These are phyloP conservation scores for Suillus variegatus DNA, from an alignment of 768 basidiomycete genomes.

Conservation along the genomic window DNA sequence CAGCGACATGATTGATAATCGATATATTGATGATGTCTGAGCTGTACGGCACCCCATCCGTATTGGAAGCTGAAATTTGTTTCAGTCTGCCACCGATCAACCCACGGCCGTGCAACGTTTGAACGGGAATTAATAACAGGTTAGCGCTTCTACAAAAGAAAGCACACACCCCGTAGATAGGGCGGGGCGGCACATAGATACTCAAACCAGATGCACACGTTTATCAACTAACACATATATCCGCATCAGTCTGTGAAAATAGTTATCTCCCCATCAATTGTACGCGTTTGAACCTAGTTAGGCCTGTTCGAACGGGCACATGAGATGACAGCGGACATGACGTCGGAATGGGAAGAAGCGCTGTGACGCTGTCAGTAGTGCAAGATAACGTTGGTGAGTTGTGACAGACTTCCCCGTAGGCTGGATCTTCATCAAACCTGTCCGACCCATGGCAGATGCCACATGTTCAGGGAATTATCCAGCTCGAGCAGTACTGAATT, in stretches of 20 bases:
- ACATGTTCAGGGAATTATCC: neutral
- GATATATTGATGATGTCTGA: neutral
- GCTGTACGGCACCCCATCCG: neutral
- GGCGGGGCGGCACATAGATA: neutral
- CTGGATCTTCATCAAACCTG: neutral
- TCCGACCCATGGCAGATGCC: neutral
- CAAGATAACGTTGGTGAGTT: neutral
- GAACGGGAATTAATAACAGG: slow-evolving; percentile 1
- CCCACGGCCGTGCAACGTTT: neutral
- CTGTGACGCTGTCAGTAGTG: neutral
- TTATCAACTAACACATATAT: neutral
- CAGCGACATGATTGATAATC: neutral
- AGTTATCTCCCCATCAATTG: neutral
- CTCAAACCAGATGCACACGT: neutral
- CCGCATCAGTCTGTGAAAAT: neutral
- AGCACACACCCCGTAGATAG: neutral
- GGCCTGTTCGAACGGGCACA: neutral
- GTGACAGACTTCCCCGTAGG: neutral
- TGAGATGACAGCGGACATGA: neutral
- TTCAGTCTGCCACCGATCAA: neutral
- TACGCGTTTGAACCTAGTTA: neutral
- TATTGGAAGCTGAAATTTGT: neutral
- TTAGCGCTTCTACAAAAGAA: neutral
- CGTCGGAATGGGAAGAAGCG: neutral
- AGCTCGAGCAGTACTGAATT: neutral